Percentiles rank a stretch among this genome's conserved stretches.
Evolutionary conservation across 2,329 filamentous ascomycete genomes (phyloP).

Genomic region (Cordyceps cicadae): DNA sequence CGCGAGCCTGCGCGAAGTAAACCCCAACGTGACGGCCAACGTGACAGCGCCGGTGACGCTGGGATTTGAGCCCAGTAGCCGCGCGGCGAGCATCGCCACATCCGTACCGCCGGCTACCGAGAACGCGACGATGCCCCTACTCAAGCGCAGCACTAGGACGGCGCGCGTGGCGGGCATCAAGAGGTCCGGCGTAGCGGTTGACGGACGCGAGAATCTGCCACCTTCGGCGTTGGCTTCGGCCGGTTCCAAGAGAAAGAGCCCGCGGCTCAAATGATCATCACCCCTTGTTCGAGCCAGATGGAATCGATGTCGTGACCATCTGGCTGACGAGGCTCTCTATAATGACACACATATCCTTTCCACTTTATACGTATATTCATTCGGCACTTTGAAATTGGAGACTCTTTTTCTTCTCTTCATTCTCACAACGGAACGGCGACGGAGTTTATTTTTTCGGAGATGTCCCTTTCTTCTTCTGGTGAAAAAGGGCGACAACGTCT

Average conservation of each 20-base stretch:
- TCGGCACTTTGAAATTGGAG: background rate
- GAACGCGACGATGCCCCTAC: slow-evolving; percentile 34
- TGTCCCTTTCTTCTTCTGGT: background rate
- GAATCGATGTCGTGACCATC: background rate
- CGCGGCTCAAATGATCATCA: slow-evolving; percentile 35
- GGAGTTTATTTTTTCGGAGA: background rate
- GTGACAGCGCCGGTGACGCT: slow-evolving; percentile 26
- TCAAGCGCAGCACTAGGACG: slow-evolving; percentile 37
- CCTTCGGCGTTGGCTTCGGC: slow-evolving; percentile 18
- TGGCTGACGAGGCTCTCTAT: background rate
- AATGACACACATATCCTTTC: background rate
- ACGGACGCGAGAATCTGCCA: slow-evolving; percentile 46
- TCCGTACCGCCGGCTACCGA: slow-evolving; percentile 28
- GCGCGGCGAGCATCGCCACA: slow-evolving; percentile 28
- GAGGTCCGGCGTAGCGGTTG: slow-evolving; percentile 26
- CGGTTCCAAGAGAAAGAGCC: slow-evolving; percentile 46
- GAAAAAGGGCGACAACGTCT: background rate
- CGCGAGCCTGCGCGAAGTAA: slow-evolving; percentile 47
- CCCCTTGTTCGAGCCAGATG: background rate
- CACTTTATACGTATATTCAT: background rate
- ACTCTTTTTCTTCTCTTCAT: background rate
- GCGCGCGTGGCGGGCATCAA: slow-evolving; percentile 25
- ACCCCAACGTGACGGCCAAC: slow-evolving; percentile 41
- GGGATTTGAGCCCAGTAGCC: slow-evolving; percentile 30
- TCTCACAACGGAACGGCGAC: background rate